Conservation (phyloP, 306 rosid species). For the Pterocarpus santalinus region DNA sequence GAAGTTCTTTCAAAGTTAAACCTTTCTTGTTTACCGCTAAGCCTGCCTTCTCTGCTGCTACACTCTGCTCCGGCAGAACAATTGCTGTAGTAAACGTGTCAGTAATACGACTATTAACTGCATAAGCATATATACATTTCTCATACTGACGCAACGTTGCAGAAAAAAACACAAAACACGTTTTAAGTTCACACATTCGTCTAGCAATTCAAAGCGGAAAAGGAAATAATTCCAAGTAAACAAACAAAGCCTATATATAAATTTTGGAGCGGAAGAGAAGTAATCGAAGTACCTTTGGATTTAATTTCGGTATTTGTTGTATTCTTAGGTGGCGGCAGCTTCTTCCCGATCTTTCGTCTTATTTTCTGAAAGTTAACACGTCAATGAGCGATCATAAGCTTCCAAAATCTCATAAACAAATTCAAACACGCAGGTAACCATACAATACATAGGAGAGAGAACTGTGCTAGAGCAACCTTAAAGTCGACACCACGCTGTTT, state of each 20-base stretch:
- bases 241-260: not conserved
- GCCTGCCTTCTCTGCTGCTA: slow-evolving; percentile 87
- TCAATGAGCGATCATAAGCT: slow-evolving; percentile 17
- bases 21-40: slow-evolving; percentile 90
- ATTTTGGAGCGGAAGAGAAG: not conserved
- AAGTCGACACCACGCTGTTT: slow-evolving; percentile 81
- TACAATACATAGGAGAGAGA: not conserved
- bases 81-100: slow-evolving; percentile 67
- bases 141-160: not conserved
- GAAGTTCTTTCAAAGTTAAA: slow-evolving; percentile 91
- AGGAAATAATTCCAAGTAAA: too few relatives aligned
- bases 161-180: not conserved
- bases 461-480: slow-evolving; percentile 56
- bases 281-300: slow-evolving; percentile 68
- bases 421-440: not conserved
- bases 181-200: not conserved
- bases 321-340: slow-evolving; percentile 86
- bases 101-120: not conserved
- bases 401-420: not conserved
- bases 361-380: slow-evolving; percentile 65
- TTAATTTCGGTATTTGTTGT: slow-evolving; percentile 83
- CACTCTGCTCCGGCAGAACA: slow-evolving; percentile 88
- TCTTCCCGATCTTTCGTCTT: slow-evolving; percentile 85
- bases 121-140: not conserved
- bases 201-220: not conserved